phyloP scores from a whole-genome alignment of 2,329 filamentous ascomycete species.

The Talaromyces sp. region DNA sequence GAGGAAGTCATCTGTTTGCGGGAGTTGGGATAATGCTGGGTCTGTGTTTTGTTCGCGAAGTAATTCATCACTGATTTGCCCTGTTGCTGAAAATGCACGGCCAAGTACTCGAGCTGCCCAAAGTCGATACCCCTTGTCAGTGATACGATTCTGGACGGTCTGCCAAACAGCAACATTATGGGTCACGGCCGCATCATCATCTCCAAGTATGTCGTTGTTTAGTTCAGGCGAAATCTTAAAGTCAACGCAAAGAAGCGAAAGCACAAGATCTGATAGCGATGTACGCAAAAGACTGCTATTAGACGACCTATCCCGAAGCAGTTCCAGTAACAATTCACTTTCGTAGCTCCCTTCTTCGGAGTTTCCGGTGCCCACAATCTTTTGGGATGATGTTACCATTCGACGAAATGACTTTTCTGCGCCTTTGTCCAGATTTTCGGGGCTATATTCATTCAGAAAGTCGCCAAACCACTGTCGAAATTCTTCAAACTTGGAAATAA shows the following conservation, averaged over 20 bases:
- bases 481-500: conserved; percentile 64
- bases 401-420: conserved; percentile 56
- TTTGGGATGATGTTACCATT: conserved; percentile 63
- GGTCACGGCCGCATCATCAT: conserved; percentile 57
- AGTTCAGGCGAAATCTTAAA: conserved; percentile 59
- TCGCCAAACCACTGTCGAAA: conserved; percentile 76
- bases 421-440: conserved; percentile 42
- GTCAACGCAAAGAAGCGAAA: conserved; percentile 59
- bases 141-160: conserved; percentile 60
- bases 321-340: conserved; percentile 69
- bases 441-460: conserved; percentile 60
- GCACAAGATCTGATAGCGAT: conserved; percentile 48
- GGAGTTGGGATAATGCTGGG: not conserved
- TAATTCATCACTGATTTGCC: conserved; percentile 50
- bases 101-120: conserved; percentile 87
- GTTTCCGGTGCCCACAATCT: conserved; percentile 63
- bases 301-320: conserved; percentile 66
- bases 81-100: conserved; percentile 72
- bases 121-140: conserved; percentile 64
- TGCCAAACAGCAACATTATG: conserved; percentile 68
- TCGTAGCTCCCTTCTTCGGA: conserved; percentile 66
- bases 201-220: conserved; percentile 61
- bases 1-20: conserved; percentile 12
- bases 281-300: conserved; percentile 63
- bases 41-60: conserved; percentile 35